Evolutionary conservation across 176 grass and related monocot species (phyloP), one percentile per base, ranked within the genome.

Genomic region (Areca catechu): DNA sequence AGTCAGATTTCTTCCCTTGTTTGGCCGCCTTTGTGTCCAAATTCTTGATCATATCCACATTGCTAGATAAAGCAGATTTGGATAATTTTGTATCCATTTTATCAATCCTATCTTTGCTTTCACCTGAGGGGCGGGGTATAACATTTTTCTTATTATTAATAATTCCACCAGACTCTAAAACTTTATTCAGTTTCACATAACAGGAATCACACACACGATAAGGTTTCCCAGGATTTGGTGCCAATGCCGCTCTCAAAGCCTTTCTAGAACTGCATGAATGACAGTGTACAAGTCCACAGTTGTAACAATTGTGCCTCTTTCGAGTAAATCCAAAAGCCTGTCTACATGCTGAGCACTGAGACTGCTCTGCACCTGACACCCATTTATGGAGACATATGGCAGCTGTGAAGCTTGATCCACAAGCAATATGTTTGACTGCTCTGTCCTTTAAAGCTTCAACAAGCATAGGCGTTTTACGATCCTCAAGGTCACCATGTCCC

Each of bases 311-410:
- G 77, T 98, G 93, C 71, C 84, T 80, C 79, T 98, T 98, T 23
- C 93, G 61, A 63, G 93, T 98, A 66, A 98, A 98, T 50, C 93
- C 93, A 75, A 98, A 98, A 75, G 93, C 83, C 51, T 83, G 93
- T 61, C 93, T 88, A 51, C 93, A 98, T 43, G 87, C 72, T 5
- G 87, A 82, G 51, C 93, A 98, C 49, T 92, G 93, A 52, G 93
- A 91, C 56, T 98, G 93, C 72, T 98, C 93, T 56, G 83, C 80
- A 66, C 93, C 87, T 4, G 87, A 98, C 22, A 92, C 78, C 84
- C 83, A 98, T 65, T 98, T 98, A 74, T 98, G 93, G 48, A 88
- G 93, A 61, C 87, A 88, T 49, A 98, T 92, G 24, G 81, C 87
- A 21, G 87, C 81, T 4, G 87, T 98, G 58, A 98, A 98, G 82